A percentile compares a stretch with the other conserved stretches of the same genome.
Conservation (phyloP, 352 stramenopile genomes). For the Thraustotheca clavata region DNA sequence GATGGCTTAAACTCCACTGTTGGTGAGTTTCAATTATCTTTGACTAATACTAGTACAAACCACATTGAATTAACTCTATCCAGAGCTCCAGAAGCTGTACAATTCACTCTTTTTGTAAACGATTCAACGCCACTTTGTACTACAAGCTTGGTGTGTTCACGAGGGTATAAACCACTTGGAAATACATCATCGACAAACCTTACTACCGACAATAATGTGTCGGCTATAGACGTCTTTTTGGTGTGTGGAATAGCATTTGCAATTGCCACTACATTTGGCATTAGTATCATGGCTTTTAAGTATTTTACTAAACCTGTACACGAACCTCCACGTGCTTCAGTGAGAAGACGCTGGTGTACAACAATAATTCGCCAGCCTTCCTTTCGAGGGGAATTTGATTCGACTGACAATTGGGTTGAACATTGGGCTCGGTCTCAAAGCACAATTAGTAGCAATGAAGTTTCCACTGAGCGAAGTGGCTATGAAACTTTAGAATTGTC, state of each 20-base stretch:
- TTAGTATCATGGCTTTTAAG: background rate
- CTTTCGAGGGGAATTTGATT: background rate
- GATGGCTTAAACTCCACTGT: background rate
- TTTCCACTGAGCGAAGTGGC: background rate
- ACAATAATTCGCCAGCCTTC: background rate
- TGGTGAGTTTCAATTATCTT: background rate
- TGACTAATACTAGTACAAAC: background rate
- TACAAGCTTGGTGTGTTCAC: too few relatives aligned
- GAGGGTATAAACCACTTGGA: too few relatives aligned
- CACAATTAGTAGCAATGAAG: background rate
- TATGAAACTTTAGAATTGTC: background rate
- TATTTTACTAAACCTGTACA: background rate
- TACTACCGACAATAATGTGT: background rate
- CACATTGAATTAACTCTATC: background rate
- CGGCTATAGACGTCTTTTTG: background rate
- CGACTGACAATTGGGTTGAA: constrained; percentile 2
- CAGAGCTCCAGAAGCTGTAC: too few relatives aligned
- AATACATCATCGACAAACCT: background rate
- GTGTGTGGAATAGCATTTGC: background rate
- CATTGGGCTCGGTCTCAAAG: background rate
- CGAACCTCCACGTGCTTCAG: background rate
- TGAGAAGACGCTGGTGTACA: background rate
- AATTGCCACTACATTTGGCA: background rate
- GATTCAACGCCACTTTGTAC: too few relatives aligned
- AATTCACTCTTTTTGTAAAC: too few relatives aligned